Conservation (phyloP, 768 basidiomycete species). For the Panus rudis region DNA sequence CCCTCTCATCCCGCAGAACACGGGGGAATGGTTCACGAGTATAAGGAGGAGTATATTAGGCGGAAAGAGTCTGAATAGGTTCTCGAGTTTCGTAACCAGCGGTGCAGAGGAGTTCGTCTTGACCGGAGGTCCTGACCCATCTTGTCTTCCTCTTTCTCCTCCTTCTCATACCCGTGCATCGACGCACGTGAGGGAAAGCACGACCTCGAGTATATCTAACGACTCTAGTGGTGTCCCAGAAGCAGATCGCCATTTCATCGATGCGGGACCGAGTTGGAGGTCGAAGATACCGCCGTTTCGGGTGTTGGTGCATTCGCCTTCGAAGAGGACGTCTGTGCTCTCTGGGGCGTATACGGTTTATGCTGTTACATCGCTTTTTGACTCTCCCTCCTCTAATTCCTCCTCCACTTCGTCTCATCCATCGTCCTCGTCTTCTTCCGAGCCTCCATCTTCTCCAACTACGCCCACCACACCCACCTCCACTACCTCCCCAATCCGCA, state of each 20-base stretch:
- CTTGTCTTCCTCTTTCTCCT: constrained; percentile 13
- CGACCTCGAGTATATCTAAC: constrained; percentile 30
- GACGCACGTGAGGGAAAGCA: constrained; percentile 27
- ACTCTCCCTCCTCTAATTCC: constrained; percentile 17
- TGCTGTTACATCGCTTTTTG: constrained; percentile 69
- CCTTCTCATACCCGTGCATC: constrained; percentile 17
- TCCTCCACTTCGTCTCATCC: constrained; percentile 2
- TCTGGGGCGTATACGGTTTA: constrained; percentile 73
- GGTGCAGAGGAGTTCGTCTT: constrained; percentile 81
- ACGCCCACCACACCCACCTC: too few relatives aligned
- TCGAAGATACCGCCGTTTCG: constrained; percentile 65
- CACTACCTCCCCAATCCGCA: constrained; percentile 40
- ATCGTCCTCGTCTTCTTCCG: constrained; percentile 4
- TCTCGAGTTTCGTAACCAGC: constrained; percentile 79
- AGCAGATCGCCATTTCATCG: constrained; percentile 65
- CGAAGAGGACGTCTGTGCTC: constrained; percentile 60
- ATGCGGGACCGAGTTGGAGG: constrained; percentile 67
- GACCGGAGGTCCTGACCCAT: constrained; percentile 43
- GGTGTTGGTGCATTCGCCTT: constrained; percentile 73
- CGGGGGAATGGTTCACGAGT: constrained; percentile 73
- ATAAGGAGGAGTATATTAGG: constrained; percentile 67
- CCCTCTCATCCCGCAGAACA: constrained; percentile 55
- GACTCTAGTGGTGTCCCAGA: constrained; percentile 33
- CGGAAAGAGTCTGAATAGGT: constrained; percentile 76
- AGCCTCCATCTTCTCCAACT: too few relatives aligned